Evolutionary conservation across 2,329 filamentous ascomycete genomes (phyloP).

Genomic region (Scedosporium dehoogii): DNA sequence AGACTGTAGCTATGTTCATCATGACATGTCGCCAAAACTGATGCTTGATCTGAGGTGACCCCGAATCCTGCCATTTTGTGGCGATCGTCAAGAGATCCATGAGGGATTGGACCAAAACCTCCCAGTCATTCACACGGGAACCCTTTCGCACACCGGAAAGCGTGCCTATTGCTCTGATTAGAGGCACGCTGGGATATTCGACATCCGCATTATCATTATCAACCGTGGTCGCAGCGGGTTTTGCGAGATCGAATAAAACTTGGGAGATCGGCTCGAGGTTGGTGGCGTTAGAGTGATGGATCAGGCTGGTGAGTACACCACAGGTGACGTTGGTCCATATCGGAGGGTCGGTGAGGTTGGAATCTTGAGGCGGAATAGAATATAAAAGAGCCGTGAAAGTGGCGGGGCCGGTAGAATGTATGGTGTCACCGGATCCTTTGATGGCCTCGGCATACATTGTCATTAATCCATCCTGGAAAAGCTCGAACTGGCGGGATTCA

Average conservation of each 20-base stretch:
- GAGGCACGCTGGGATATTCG: constrained; percentile 24
- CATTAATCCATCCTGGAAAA: constrained; percentile 85
- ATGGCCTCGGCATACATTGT: constrained; percentile 79
- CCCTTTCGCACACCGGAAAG: constrained; percentile 75
- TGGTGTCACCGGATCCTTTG: constrained; percentile 48
- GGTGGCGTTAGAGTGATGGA: constrained; percentile 70
- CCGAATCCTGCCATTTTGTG: constrained; percentile 27
- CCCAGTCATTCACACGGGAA: constrained; percentile 64
- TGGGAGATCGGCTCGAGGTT: constrained; percentile 62
- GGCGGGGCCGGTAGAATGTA: constrained; percentile 50
- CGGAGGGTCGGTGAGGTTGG: constrained; percentile 32
- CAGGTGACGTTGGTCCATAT: constrained; percentile 57
- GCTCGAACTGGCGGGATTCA: constrained; percentile 46
- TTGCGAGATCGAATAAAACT: constrained; percentile 44
- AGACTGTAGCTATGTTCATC: constrained; percentile 52
- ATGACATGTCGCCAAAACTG: constrained; percentile 49
- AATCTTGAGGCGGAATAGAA: constrained; percentile 40
- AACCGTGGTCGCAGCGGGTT: constrained; percentile 26
- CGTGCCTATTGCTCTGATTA: constrained; percentile 54
- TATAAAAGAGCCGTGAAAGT: constrained; percentile 42
- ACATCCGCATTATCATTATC: constrained; percentile 15
- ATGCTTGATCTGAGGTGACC: constrained; percentile 23
- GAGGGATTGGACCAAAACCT: constrained; percentile 43
- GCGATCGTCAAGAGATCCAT: constrained; percentile 15
- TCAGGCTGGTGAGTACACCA: constrained; percentile 68